Evolutionary conservation across 2,329 filamentous ascomycete species (phyloP).

Genomic region (Periconia macrospinosa): DNA sequence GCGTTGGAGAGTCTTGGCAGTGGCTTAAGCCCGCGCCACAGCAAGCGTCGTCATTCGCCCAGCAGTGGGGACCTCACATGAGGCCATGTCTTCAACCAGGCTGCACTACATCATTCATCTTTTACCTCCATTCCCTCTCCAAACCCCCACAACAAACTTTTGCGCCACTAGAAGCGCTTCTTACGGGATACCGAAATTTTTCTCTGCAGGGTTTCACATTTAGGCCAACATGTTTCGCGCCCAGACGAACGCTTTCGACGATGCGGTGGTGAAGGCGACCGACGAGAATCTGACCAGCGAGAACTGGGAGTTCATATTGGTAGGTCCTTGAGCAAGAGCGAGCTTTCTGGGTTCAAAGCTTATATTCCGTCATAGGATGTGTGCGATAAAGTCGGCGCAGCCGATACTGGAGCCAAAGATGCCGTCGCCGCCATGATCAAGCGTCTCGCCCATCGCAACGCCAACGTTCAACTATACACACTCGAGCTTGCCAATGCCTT

Average conservation of each 20-base stretch:
- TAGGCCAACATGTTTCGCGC: conserved; percentile 49
- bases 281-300: conserved; percentile 94
- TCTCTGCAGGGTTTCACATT: not conserved
- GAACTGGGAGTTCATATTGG: conserved; percentile 73
- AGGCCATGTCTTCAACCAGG: conserved; percentile 5
- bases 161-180: not conserved
- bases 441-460: conserved; percentile 87
- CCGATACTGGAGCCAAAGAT: conserved; percentile 70
- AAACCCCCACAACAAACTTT: conserved; percentile 3
- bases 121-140: not conserved
- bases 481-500: conserved; percentile 87
- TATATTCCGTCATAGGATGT: conserved; percentile 52
- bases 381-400: conserved; percentile 59
- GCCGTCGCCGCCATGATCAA: conserved; percentile 89
- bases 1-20: not conserved
- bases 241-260: conserved; percentile 70
- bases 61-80: no score
- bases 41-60: no score
- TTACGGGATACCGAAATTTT: not conserved
- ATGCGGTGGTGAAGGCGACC: conserved; percentile 79
- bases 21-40: no score
- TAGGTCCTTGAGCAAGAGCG: conserved; percentile 28
- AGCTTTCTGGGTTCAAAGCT: not conserved
- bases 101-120: not conserved
- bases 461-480: conserved; percentile 94